phyloP scores from a whole-genome alignment of 2,329 filamentous ascomycete species.

The Pseudogymnoascus sp. region DNA sequence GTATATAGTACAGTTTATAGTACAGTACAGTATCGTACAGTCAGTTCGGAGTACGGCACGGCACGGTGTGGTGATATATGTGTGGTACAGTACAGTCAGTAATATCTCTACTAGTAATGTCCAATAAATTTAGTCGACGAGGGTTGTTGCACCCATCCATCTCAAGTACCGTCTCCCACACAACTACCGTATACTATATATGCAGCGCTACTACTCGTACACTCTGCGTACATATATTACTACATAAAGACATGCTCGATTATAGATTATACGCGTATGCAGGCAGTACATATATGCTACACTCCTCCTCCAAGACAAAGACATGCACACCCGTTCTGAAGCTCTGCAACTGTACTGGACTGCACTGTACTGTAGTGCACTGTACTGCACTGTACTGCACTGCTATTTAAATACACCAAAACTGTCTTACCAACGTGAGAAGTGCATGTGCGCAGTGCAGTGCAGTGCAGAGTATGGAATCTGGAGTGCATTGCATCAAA shows the following conservation, averaged over 20 bases:
- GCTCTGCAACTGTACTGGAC: too few relatives aligned
- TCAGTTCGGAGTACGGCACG: not conserved
- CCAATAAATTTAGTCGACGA: not conserved
- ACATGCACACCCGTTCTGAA: too few relatives aligned
- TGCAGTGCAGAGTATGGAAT: not conserved
- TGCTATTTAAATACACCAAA: too few relatives aligned
- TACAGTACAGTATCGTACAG: too few relatives aligned
- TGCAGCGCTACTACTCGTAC: not conserved
- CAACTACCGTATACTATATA: constrained; percentile 9
- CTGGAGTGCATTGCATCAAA: not conserved
- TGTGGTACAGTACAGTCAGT: not conserved
- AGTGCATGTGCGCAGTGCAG: not conserved
- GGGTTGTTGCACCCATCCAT: not conserved
- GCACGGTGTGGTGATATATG: not conserved
- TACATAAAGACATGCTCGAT: too few relatives aligned
- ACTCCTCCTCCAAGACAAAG: too few relatives aligned
- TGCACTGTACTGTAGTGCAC: too few relatives aligned
- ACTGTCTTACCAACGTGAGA: not conserved
- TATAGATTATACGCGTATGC: not conserved
- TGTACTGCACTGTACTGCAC: too few relatives aligned
- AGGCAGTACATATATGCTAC: not conserved
- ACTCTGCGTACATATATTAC: too few relatives aligned
- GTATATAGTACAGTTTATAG: not conserved
- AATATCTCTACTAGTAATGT: too few relatives aligned
- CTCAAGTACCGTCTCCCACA: not conserved